Evolutionary conservation across 2,329 filamentous ascomycete genomes (phyloP).

Genomic region (Fusarium buharicum): DNA sequence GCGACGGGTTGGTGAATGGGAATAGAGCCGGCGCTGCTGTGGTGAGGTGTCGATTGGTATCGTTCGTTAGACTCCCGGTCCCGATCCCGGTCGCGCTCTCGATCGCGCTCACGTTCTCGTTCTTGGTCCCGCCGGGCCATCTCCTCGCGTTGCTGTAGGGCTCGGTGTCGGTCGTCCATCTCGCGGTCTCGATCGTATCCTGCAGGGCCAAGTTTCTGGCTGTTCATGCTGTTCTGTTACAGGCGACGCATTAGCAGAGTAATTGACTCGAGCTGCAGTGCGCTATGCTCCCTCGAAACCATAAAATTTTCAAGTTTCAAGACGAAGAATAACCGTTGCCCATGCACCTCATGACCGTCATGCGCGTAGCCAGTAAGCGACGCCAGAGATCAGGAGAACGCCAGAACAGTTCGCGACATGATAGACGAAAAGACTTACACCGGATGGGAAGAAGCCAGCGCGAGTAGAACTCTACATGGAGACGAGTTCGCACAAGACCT

Average conservation of each 20-base stretch:
- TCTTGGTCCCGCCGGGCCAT: constrained; percentile 58
- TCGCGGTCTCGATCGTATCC: constrained; percentile 62
- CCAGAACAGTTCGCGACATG: constrained; percentile 42
- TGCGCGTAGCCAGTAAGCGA: constrained; percentile 24
- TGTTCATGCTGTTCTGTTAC: constrained; percentile 57
- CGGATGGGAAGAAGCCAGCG: constrained; percentile 49
- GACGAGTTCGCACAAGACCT: constrained; percentile 38
- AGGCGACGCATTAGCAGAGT: constrained; percentile 24
- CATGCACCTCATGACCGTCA: neutral
- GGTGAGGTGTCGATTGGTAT: constrained; percentile 76
- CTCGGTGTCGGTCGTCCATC: constrained; percentile 60
- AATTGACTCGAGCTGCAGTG: constrained; percentile 8
- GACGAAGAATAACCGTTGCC: neutral
- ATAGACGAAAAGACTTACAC: constrained; percentile 48
- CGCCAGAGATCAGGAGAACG: constrained; percentile 42
- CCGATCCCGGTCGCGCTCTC: constrained; percentile 63
- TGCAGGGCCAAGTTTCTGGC: constrained; percentile 55
- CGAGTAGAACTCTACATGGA: constrained; percentile 52
- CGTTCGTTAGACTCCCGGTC: constrained; percentile 75
- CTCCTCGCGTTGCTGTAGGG: constrained; percentile 60
- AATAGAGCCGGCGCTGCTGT: constrained; percentile 87
- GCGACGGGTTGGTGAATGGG: constrained; percentile 96
- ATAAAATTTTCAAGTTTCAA: neutral
- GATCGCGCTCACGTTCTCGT: constrained; percentile 67
- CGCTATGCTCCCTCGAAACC: neutral